Percentiles rank a stretch among this genome's conserved stretches.
phyloP scores from a whole-genome alignment of 139 green algal genomes.

The Coelastrella sp. region DNA sequence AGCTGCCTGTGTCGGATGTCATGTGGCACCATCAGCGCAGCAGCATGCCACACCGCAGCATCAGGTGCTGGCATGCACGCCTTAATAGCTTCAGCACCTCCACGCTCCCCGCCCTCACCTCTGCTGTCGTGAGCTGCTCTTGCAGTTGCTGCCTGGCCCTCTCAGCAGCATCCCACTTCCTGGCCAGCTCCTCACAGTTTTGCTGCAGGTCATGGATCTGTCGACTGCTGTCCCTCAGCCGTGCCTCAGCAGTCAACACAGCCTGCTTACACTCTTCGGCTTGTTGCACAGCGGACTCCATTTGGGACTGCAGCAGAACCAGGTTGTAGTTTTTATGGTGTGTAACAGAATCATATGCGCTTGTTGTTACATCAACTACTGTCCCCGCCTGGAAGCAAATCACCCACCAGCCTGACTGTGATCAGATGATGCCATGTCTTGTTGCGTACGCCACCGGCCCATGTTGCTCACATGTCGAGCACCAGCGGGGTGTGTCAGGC shows the following conservation, averaged over 20 bases:
- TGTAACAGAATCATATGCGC: neutral
- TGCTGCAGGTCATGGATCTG: constrained; percentile 53
- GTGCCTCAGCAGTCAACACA: constrained; percentile 37
- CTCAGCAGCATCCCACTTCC: neutral
- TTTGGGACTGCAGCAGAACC: neutral
- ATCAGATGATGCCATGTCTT: neutral
- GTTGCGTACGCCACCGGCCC: no score
- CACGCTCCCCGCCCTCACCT: constrained; percentile 26
- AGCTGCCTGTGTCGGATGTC: no score
- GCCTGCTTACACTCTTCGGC: constrained; percentile 41
- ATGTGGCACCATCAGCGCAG: no score
- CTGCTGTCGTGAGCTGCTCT: neutral
- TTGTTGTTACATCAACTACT: neutral
- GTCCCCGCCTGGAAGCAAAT: neutral
- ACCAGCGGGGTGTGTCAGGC: neutral
- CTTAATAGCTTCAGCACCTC: neutral
- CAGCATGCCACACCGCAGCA: no score
- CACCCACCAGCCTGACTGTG: no score
- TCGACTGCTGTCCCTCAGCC: constrained; percentile 40
- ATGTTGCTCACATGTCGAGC: no score
- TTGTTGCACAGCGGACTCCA: constrained; percentile 45
- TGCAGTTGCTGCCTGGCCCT: neutral
- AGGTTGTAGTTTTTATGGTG: neutral
- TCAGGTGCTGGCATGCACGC: no score
- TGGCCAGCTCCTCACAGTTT: constrained; percentile 43